Percentiles rank a stretch among this genome's conserved stretches.
phyloP scores from a whole-genome alignment of 1,284 basidiomycete species.

The Cryptococcus maquisensis region DNA sequence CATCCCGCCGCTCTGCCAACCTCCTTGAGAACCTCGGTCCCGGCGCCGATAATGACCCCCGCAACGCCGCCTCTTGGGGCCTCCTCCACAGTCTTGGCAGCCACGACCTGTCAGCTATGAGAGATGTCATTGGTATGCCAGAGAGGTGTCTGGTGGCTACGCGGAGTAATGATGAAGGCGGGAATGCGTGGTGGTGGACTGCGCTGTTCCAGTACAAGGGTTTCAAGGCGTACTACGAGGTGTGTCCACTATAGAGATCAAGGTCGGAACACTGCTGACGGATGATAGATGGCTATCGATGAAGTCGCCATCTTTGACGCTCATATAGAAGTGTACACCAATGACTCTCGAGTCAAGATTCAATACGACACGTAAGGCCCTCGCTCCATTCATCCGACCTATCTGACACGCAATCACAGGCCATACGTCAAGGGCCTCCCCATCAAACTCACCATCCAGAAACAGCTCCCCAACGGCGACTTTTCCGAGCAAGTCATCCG shows the following conservation, averaged over 20 bases:
- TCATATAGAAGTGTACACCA: conserved; percentile 49
- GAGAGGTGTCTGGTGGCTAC: conserved; percentile 30
- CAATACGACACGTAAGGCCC: conserved; percentile 45
- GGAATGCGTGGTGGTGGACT: conserved; percentile 25
- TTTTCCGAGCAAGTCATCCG: conserved; percentile 36
- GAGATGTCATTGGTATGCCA: conserved; percentile 49
- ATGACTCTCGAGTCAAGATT: conserved; percentile 47
- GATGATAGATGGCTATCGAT: conserved; percentile 43
- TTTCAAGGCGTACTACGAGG: conserved; percentile 43
- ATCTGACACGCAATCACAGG: conserved; percentile 12
- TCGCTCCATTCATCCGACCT: neutral
- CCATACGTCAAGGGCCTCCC: conserved; percentile 51
- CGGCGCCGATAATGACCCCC: conserved; percentile 10
- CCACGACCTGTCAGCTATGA: conserved; percentile 50
- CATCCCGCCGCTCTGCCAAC: conserved; percentile 16
- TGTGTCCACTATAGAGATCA: conserved; percentile 14
- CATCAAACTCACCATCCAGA: conserved; percentile 43
- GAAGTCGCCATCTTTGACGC: conserved; percentile 49
- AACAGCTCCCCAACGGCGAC: conserved; percentile 34
- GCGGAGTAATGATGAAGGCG: conserved; percentile 19
- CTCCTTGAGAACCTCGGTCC: conserved; percentile 30
- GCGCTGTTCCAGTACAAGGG: conserved; percentile 26
- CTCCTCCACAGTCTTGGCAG: conserved; percentile 43
- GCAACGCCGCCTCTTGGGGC: conserved; percentile 34
- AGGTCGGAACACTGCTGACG: conserved; percentile 17